These are phyloP conservation scores for Plasmodium sp. DNA, from an alignment of 169 alveolate genomes.

Conservation along the genomic window DNA sequence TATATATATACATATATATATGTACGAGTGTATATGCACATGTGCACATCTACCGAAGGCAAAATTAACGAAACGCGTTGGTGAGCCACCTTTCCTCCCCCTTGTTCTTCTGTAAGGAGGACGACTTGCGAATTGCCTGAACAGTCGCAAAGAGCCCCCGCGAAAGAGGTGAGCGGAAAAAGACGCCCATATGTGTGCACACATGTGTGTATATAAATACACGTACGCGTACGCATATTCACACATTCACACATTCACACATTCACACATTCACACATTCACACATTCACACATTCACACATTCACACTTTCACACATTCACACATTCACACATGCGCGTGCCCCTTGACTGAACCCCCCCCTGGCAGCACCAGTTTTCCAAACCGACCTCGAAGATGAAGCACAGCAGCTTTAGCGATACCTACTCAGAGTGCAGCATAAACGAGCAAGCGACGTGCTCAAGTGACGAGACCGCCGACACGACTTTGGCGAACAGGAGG, in stretches of 20 bases:
- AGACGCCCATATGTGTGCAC: not conserved
- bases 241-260: too few species aligned
- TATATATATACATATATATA: too few species aligned
- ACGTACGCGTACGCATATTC: not conserved
- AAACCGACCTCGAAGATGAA: conserved; percentile 13
- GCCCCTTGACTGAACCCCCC: not conserved
- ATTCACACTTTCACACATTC: too few species aligned
- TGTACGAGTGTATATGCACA: not conserved
- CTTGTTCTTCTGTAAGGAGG: not conserved
- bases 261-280: too few species aligned
- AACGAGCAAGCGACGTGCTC: conserved; percentile 32
- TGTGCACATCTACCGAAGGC: not conserved
- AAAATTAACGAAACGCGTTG: not conserved
- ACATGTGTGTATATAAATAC: not conserved
- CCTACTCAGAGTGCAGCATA: conserved; percentile 11
- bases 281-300: too few species aligned
- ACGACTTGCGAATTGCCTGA: not conserved
- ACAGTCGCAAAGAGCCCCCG: conserved; percentile 4
- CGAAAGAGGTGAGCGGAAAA: not conserved
- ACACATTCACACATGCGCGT: not conserved
- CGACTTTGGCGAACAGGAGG: conserved; percentile 9
- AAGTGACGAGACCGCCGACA: conserved; percentile 63
- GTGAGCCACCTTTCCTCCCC: not conserved
- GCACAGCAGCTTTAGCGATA: not conserved
- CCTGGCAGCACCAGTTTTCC: not conserved